Percentiles rank a stretch among this genome's conserved stretches.
Evolutionary conservation across 176 grass and related monocot species (phyloP).

Genomic region (Typha latifolia): DNA sequence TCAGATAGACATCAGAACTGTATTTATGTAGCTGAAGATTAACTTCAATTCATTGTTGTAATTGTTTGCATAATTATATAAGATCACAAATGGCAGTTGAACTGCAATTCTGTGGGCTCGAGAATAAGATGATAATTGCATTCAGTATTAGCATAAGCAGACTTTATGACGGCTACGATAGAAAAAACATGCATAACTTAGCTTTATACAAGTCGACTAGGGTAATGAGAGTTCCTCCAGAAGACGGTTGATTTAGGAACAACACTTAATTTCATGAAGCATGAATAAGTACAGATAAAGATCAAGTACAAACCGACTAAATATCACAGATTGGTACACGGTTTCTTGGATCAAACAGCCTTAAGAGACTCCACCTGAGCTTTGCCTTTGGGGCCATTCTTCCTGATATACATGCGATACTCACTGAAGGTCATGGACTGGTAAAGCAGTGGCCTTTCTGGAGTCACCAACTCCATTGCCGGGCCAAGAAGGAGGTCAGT

Average conservation of each 20-base stretch:
- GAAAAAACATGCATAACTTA: no score
- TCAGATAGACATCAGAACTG: constrained; percentile 28
- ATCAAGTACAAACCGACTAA: no score
- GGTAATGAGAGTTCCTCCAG: no score
- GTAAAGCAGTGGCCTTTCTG: constrained; percentile 17
- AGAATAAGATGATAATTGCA: neutral
- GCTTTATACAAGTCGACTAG: no score
- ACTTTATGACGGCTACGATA: no score
- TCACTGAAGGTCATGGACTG: constrained; percentile 41
- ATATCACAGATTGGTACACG: no score
- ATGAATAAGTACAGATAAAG: no score
- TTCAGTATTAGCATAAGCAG: neutral
- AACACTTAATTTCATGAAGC: no score
- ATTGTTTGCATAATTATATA: constrained; percentile 49
- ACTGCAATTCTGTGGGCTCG: neutral
- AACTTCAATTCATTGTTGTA: constrained; percentile 47
- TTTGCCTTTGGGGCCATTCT: constrained; percentile 24
- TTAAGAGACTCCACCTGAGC: constrained; percentile 15
- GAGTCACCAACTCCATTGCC: constrained; percentile 7
- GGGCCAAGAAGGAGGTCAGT: constrained; percentile 18
- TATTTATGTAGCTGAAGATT: constrained; percentile 24
- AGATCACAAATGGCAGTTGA: constrained; percentile 33
- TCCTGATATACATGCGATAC: constrained; percentile 29
- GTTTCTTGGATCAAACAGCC: neutral
- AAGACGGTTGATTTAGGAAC: no score